A percentile compares a stretch with the other conserved stretches of the same genome.
Conservation (phyloP, 1,284 basidiomycete species). For the Papiliotrema flavescens region DNA sequence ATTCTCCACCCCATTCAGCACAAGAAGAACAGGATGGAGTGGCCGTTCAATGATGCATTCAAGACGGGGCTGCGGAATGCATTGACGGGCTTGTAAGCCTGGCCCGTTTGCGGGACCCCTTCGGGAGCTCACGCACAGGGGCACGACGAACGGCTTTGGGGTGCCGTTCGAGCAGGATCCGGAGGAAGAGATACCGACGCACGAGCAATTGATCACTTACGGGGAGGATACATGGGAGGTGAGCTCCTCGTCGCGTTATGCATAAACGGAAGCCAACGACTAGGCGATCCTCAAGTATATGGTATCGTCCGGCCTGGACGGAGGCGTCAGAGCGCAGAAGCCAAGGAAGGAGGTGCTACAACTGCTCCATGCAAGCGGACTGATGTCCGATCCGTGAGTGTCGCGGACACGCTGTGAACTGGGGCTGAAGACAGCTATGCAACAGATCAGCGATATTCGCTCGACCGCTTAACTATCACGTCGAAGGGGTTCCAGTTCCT, state of each 20-base stretch:
- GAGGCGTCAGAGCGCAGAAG: slow-evolving; percentile 55
- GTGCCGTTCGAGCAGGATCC: slow-evolving; percentile 63
- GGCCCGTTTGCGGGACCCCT: slow-evolving; percentile 6
- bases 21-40: slow-evolving; percentile 54
- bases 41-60: slow-evolving; percentile 68
- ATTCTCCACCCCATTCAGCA: slow-evolving; percentile 57
- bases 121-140: slow-evolving; percentile 54
- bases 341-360: slow-evolving; percentile 70
- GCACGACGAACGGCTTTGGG: slow-evolving; percentile 86
- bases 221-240: slow-evolving; percentile 95
- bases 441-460: slow-evolving; percentile 23
- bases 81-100: slow-evolving; percentile 81
- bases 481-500: slow-evolving; percentile 96
- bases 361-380: slow-evolving; percentile 75
- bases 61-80: slow-evolving; percentile 77
- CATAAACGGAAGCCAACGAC: neutral
- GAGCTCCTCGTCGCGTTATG: slow-evolving; percentile 22
- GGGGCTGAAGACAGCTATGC: slow-evolving; percentile 10
- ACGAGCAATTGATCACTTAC: slow-evolving; percentile 71
- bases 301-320: slow-evolving; percentile 78
- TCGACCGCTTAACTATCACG: slow-evolving; percentile 70
- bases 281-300: slow-evolving; percentile 96
- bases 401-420: too few species aligned
- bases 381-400: slow-evolving; percentile 62
- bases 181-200: slow-evolving; percentile 41